These are phyloP conservation scores for Stygiomarasmius scandens DNA, from an alignment of 1,284 basidiomycete genomes.

Conservation along the genomic window DNA sequence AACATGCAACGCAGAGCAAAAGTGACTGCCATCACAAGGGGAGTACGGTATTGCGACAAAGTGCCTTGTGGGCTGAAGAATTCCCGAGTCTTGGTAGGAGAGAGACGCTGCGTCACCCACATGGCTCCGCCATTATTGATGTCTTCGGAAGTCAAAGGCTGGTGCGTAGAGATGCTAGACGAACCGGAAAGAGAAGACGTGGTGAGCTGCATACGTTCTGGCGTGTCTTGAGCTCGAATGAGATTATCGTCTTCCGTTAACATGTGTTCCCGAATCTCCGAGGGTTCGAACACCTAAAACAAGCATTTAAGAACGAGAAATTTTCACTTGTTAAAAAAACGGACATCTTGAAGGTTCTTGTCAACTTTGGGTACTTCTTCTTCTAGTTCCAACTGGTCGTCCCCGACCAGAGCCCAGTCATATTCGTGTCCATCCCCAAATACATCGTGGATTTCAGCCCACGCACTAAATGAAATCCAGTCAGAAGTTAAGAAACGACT, in stretches of 20 bases:
- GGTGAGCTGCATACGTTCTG: conserved; percentile 95
- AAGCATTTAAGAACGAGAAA: conserved; percentile 13
- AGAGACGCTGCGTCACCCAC: conserved; percentile 89
- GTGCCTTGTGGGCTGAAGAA: conserved; percentile 71
- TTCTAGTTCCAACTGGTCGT: conserved; percentile 66
- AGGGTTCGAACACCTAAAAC: conserved; percentile 92
- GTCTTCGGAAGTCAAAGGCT: conserved; percentile 68
- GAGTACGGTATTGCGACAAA: conserved; percentile 61
- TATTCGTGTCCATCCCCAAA: conserved; percentile 98
- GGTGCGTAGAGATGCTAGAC: conserved; percentile 68
- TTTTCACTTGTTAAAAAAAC: conserved; percentile 31
- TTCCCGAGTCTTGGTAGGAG: conserved; percentile 73
- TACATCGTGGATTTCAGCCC: conserved; percentile 96
- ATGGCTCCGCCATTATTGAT: conserved; percentile 76
- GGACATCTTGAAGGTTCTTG: conserved; percentile 87
- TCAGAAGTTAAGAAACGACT: conserved; percentile 10
- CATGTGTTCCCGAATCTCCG: conserved; percentile 90
- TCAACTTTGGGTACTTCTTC: conserved; percentile 70
- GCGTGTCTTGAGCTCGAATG: conserved; percentile 88
- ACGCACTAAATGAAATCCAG: conserved; percentile 64
- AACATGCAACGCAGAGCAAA: conserved; percentile 85
- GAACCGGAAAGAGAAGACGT: conserved; percentile 81
- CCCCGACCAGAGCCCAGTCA: conserved; percentile 88
- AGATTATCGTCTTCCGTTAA: conserved; percentile 95
- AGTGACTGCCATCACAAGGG: conserved; percentile 82